Percentiles rank a stretch among this genome's conserved stretches.
Conservation (phyloP, 768 basidiomycete genomes). For the Favolaschia claudopus region DNA sequence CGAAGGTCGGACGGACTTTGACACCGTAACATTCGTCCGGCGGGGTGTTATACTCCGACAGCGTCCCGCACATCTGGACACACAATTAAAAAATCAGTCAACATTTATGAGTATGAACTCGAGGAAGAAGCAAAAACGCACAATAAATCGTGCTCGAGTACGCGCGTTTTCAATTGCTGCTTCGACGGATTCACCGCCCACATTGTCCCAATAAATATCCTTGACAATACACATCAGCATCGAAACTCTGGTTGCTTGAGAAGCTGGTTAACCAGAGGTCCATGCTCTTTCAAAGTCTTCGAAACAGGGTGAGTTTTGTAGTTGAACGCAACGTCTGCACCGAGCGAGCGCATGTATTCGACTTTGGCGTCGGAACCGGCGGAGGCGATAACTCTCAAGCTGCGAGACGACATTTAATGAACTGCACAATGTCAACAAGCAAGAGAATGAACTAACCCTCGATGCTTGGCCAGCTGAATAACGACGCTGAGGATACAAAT, state of each 20-base stretch:
- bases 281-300: neutral
- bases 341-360: conserved; percentile 47
- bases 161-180: neutral
- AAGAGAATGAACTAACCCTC: neutral
- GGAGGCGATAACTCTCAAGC: conserved; percentile 56
- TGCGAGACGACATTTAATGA: neutral
- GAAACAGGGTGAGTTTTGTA: conserved; percentile 32
- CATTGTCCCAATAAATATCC: conserved; percentile 8
- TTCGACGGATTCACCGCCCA: neutral
- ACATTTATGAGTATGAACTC: no score
- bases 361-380: conserved; percentile 63
- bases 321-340: conserved; percentile 48
- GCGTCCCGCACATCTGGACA: no score
- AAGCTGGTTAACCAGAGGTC: no score
- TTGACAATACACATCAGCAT: neutral
- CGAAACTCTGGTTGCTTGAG: no score
- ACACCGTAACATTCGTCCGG: no score
- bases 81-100: no score
- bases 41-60: no score
- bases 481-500: neutral
- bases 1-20: no score
- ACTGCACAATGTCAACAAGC: neutral
- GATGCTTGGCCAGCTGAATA: neutral
- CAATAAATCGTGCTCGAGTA: neutral
- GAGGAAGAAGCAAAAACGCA: neutral